Conservation (phyloP, 78 protist species). For the Polysphondylium violaceum region DNA sequence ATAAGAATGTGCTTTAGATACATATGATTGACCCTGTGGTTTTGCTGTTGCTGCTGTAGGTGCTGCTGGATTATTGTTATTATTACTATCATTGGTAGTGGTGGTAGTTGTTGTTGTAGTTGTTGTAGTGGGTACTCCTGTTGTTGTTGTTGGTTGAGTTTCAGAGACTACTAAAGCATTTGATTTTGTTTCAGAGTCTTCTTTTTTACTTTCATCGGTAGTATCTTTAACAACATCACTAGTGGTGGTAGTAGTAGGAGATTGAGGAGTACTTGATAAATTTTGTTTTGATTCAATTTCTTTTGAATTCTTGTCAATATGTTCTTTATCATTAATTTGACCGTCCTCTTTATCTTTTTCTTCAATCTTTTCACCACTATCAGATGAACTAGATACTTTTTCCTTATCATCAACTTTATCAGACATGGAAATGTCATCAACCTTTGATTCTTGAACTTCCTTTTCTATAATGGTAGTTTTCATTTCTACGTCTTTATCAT, state of each 20-base stretch:
- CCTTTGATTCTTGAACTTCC: neutral
- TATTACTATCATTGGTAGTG: too few species aligned
- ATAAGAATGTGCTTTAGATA: conserved; percentile 63
- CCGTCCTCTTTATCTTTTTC: neutral
- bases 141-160: neutral
- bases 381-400: neutral
- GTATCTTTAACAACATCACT: neutral
- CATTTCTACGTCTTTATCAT: neutral
- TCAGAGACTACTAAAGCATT: neutral
- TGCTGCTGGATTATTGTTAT: too few species aligned
- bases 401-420: neutral
- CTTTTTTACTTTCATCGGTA: neutral
- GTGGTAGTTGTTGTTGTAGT: neutral
- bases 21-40: conserved; percentile 1
- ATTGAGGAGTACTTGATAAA: neutral
- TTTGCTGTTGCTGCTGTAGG: neutral
- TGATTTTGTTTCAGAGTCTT: too few species aligned
- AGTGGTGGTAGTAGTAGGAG: neutral
- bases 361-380: neutral
- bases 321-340: neutral
- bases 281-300: conserved; percentile 10
- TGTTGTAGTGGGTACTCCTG: neutral
- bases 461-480: neutral
- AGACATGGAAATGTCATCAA: neutral
- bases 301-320: conserved; percentile 28